These are phyloP conservation scores for Hypoxylon sp. DNA, from an alignment of 2,329 filamentous ascomycete genomes.

Conservation along the genomic window DNA sequence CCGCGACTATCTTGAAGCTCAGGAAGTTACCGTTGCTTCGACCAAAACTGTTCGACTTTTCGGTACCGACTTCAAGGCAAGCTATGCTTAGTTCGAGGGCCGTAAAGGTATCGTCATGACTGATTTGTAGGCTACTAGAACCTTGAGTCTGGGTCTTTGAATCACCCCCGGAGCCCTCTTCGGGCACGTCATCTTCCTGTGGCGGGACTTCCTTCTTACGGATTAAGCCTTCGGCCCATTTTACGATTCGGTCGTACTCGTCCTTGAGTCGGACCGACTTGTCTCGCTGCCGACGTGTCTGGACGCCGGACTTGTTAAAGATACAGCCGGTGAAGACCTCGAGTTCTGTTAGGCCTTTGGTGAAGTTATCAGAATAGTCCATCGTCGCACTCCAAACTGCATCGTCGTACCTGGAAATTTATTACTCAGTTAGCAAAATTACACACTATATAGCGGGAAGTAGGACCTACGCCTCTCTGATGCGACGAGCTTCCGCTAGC, in stretches of 20 bases:
- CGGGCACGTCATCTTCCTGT: slow-evolving; percentile 26
- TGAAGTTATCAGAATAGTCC: slow-evolving; percentile 63
- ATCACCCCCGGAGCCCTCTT: slow-evolving; percentile 26
- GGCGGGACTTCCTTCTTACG: slow-evolving; percentile 47
- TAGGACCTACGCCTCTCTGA: slow-evolving; percentile 63
- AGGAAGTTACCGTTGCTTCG: slow-evolving; percentile 44
- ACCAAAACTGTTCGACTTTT: slow-evolving; percentile 17
- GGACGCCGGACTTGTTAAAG: slow-evolving; percentile 65
- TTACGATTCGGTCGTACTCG: slow-evolving; percentile 64
- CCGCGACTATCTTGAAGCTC: slow-evolving; percentile 54
- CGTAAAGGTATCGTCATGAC: slow-evolving; percentile 24
- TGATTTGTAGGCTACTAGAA: neutral
- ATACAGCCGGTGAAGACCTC: slow-evolving; percentile 71
- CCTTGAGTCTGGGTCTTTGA: neutral
- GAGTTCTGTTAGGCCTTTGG: slow-evolving; percentile 62
- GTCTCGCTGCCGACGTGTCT: slow-evolving; percentile 67
- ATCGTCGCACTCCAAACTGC: slow-evolving; percentile 59
- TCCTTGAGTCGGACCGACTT: slow-evolving; percentile 67
- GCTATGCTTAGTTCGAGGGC: slow-evolving; percentile 53
- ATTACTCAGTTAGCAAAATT: slow-evolving; percentile 12
- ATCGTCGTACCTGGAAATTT: slow-evolving; percentile 62
- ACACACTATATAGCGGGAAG: neutral
- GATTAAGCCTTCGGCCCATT: slow-evolving; percentile 59
- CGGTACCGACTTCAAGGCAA: slow-evolving; percentile 49
- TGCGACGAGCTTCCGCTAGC: slow-evolving; percentile 59